Evolutionary conservation across 2,329 filamentous ascomycete genomes (phyloP), one percentile per base, ranked within the genome.

Genomic region (Talaromyces verruculosus): DNA sequence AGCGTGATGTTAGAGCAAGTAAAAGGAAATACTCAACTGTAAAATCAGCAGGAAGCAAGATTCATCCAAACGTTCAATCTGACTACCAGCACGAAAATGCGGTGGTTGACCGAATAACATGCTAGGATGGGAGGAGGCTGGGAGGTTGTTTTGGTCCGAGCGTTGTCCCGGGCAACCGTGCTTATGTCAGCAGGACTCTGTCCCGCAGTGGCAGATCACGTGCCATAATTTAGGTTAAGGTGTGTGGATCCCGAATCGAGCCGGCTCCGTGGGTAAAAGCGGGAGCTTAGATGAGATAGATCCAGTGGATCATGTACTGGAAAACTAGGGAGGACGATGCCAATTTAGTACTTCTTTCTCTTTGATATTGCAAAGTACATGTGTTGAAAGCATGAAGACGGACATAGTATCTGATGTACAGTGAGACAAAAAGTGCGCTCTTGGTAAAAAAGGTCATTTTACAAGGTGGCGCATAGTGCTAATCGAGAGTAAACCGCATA

Each of bases 71-170:
- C n/a, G 11, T 17, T 22, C 53, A 37, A 25, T 30, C 47, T 30
- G 13, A 22, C n/a, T 33, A 4, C 10, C 33, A 57, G 53, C 28
- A 37, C 33, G n/a, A 58, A 78, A 78, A 68, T 74, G 71, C 66
- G 76, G 76, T 76, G 76, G 76, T 77, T 78, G 76, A 68, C 33
- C 65, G 51, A 68, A 67, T 63, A 37, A 60, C 37, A 60, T 45
- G 39, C 37, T 73, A 72, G 69, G 65, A 69, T 69, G 68, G 68
- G 55, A 67, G 67, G 73, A 77, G 76, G 76, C 74, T 77, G 76
- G 76, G 67, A 19, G 15, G 19, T 57, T 57, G 53, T 57, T 69
- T 69, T 64, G 62, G 37, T 45, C 65, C 68, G 67, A 61, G 60
- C 67, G 70, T 74, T 70, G 67, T 69, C 69, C 68, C 65, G 64